A percentile compares a stretch with the other conserved stretches of the same genome.
These are phyloP conservation scores for Hypoxylon sp. DNA, from an alignment of 2,329 filamentous ascomycete species.

Conservation along the genomic window DNA sequence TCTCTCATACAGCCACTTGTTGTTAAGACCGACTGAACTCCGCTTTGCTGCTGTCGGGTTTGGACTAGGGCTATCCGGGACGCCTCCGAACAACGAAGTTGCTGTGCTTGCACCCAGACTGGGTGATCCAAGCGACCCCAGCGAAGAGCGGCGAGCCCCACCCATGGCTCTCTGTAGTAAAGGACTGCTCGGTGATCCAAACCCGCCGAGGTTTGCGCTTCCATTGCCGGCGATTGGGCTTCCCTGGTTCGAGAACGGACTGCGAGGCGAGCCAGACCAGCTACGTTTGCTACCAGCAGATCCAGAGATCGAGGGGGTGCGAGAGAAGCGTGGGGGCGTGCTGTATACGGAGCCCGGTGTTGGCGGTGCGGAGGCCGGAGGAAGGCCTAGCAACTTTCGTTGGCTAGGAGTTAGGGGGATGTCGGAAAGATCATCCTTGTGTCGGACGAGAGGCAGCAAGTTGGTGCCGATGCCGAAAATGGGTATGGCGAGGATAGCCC, in stretches of 20 bases:
- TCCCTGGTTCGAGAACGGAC: conserved; percentile 55
- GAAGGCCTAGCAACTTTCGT: conserved; percentile 84
- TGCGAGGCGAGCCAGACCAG: conserved; percentile 69
- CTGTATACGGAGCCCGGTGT: conserved; percentile 79
- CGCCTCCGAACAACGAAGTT: conserved; percentile 64
- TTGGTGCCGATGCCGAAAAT: conserved; percentile 78
- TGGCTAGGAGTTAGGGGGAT: conserved; percentile 93
- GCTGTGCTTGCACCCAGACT: conserved; percentile 66
- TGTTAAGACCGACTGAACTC: conserved; percentile 83
- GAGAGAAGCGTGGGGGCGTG: conserved; percentile 87
- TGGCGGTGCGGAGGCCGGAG: conserved; percentile 70
- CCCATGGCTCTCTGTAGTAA: conserved; percentile 76
- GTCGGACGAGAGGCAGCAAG: conserved; percentile 76
- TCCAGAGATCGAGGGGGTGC: conserved; percentile 74
- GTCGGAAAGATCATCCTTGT: conserved; percentile 82
- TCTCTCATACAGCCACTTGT: conserved; percentile 94
- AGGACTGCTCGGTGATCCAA: conserved; percentile 64
- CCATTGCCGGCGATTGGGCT: conserved; percentile 51
- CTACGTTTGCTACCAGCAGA: conserved; percentile 71
- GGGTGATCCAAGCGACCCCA: conserved; percentile 66
- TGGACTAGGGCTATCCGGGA: conserved; percentile 76
- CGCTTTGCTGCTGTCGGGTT: conserved; percentile 70
- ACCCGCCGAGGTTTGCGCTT: conserved; percentile 41
- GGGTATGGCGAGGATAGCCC: conserved; percentile 66
- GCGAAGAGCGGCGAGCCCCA: conserved; percentile 70